phyloP scores from a whole-genome alignment of 2,329 filamentous ascomycete species.

The Dactylellina drechsleri region DNA sequence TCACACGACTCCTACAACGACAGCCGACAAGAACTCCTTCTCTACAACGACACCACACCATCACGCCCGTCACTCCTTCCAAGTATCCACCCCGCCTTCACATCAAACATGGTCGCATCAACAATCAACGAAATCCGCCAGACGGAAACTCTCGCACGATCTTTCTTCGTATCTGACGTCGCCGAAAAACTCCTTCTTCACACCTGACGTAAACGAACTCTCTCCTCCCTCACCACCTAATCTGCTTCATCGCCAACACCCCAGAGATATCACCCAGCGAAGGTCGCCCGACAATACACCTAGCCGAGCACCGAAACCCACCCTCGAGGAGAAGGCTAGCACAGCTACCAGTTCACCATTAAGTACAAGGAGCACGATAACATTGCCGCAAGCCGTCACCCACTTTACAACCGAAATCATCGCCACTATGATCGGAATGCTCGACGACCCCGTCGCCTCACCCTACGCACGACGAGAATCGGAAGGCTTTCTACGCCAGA shows the following conservation, averaged over 20 bases:
- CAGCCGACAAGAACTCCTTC: constrained; percentile 14
- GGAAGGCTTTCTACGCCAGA: constrained; percentile 72
- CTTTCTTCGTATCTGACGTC: constrained; percentile 56
- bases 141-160: constrained; percentile 49
- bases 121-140: constrained; percentile 33
- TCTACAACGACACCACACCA: constrained; percentile 14
- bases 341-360: constrained; percentile 55
- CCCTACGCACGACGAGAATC: constrained; percentile 62
- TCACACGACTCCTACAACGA: constrained; percentile 12
- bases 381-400: constrained; percentile 69
- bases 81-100: constrained; percentile 27
- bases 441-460: constrained; percentile 53
- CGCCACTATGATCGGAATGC: constrained; percentile 62
- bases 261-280: constrained; percentile 56
- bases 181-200: constrained; percentile 56
- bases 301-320: constrained; percentile 55
- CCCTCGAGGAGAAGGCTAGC: constrained; percentile 17
- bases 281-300: constrained; percentile 55
- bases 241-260: constrained; percentile 37
- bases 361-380: constrained; percentile 60
- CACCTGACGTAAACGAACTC: constrained; percentile 47
- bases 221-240: constrained; percentile 33
- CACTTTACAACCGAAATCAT: constrained; percentile 68
- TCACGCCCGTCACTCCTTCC: constrained; percentile 24
- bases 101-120: constrained; percentile 40